These are phyloP conservation scores for Berkeleyomyces rouxiae DNA, from an alignment of 2,329 filamentous ascomycete species.

Conservation along the genomic window DNA sequence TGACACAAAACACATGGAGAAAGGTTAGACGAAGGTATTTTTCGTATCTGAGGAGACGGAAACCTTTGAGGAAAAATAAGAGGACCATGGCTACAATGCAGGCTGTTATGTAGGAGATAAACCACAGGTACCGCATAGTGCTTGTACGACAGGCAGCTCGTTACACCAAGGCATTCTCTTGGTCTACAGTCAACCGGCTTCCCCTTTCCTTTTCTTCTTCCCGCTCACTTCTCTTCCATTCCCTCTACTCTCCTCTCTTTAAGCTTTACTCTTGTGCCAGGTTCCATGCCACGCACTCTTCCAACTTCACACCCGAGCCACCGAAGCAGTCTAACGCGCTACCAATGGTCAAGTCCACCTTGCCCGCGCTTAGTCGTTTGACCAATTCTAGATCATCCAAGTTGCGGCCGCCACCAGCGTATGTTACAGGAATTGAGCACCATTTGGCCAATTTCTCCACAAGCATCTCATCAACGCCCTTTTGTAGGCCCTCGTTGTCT, in stretches of 20 bases:
- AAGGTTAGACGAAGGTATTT: not conserved
- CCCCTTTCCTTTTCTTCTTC: not conserved
- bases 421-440: constrained; percentile 87
- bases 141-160: not conserved
- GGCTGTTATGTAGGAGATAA: too few relatives aligned
- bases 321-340: constrained; percentile 95
- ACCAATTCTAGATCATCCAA: constrained; percentile 72
- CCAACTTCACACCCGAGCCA: constrained; percentile 68
- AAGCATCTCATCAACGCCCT: constrained; percentile 74
- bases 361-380: constrained; percentile 58
- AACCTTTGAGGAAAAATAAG: not conserved
- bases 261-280: constrained; percentile 23
- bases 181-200: not conserved
- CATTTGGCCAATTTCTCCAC: constrained; percentile 63
- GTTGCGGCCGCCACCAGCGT: constrained; percentile 80
- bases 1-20: not conserved
- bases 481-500: constrained; percentile 87
- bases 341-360: constrained; percentile 86
- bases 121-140: not conserved
- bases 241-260: constrained; percentile 2
- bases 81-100: too few relatives aligned
- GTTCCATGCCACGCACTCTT: constrained; percentile 86
- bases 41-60: not conserved
- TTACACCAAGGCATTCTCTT: not conserved
- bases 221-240: not conserved